Evolutionary conservation across 2,329 filamentous ascomycete genomes (phyloP).

Genomic region (Hypoxylon rubiginosum): DNA sequence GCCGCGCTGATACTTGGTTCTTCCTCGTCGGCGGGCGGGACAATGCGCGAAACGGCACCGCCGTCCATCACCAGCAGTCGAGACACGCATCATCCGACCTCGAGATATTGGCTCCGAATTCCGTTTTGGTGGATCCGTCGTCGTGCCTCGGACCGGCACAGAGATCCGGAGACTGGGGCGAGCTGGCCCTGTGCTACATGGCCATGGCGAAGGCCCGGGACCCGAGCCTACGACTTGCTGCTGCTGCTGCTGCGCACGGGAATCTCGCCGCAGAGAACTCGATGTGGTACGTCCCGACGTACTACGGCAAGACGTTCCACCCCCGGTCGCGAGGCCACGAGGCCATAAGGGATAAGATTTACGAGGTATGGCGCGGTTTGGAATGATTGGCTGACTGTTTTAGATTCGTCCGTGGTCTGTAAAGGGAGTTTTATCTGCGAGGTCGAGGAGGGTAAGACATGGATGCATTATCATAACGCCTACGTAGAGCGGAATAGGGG

Average conservation of each 20-base stretch:
- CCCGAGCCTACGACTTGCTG: constrained; percentile 52
- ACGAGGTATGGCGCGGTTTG: constrained; percentile 49
- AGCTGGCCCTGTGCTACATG: constrained; percentile 61
- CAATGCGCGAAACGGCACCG: constrained; percentile 51
- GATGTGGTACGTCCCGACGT: constrained; percentile 63
- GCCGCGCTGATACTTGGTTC: constrained; percentile 61
- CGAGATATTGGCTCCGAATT: constrained; percentile 47
- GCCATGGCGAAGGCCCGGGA: constrained; percentile 56
- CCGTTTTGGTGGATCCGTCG: constrained; percentile 55
- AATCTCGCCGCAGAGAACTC: constrained; percentile 50
- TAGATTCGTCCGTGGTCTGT: not conserved
- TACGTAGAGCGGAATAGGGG: too few species aligned
- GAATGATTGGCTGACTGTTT: not conserved
- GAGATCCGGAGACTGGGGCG: constrained; percentile 59
- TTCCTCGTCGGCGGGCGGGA: constrained; percentile 62
- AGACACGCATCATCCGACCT: constrained; percentile 19
- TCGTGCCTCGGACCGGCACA: constrained; percentile 54
- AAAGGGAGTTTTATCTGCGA: too few species aligned
- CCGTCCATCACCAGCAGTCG: too few species aligned
- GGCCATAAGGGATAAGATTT: constrained; percentile 54
- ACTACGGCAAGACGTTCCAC: constrained; percentile 62
- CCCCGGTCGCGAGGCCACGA: constrained; percentile 58
- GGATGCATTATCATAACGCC: too few species aligned
- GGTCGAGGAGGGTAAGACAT: too few species aligned
- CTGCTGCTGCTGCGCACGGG: too few species aligned